Evolutionary conservation across 2,329 filamentous ascomycete genomes (phyloP).

Genomic region (Colletotrichum sp.): DNA sequence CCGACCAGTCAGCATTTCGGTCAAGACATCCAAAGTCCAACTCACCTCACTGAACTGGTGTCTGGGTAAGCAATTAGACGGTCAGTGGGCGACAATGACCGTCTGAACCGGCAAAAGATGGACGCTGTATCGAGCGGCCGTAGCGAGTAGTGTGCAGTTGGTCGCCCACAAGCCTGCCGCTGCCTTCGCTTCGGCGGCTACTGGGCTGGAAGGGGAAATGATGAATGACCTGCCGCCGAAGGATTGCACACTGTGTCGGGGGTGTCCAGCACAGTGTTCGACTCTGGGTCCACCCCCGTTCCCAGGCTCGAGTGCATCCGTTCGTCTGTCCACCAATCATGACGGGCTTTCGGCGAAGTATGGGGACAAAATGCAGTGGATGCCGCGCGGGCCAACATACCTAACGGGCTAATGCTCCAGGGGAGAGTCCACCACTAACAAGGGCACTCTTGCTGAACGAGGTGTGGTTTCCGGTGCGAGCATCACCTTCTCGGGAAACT

Average conservation of each 20-base stretch:
- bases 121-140: background rate
- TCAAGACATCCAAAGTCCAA: background rate
- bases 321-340: background rate
- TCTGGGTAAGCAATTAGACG: background rate
- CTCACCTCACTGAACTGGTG: background rate
- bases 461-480: background rate
- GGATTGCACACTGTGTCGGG: constrained; percentile 10
- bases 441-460: background rate
- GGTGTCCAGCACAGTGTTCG: background rate
- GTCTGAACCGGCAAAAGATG: background rate
- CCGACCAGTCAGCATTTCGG: background rate
- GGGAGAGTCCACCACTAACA: background rate
- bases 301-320: background rate
- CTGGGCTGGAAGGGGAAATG: constrained; percentile 11
- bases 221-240: background rate
- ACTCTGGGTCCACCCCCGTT: background rate
- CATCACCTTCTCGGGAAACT: background rate
- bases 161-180: background rate
- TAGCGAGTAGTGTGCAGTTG: background rate
- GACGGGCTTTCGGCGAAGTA: background rate
- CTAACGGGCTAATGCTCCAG: background rate
- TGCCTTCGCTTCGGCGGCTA: background rate
- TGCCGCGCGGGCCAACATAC: background rate
- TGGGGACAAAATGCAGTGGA: background rate
- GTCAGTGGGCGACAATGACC: background rate